phyloP scores from a whole-genome alignment of 805 yeast genomes.

The Blastobotrys attinorum region DNA sequence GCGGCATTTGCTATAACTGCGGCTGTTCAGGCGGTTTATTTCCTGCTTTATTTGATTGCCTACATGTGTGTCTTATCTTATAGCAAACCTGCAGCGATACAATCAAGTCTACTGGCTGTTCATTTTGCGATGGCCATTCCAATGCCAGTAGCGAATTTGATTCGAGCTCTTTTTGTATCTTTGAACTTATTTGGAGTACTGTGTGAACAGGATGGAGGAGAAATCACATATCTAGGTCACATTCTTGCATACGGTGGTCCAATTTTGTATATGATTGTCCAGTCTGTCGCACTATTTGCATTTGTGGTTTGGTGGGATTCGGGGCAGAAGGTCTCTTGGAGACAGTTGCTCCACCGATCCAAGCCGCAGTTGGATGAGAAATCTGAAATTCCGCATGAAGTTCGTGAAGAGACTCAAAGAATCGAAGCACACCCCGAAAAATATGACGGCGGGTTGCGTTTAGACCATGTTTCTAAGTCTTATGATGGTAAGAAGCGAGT shows the following conservation, averaged over 20 bases:
- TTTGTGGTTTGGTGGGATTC: constrained; percentile 29
- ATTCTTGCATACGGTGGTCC: constrained; percentile 30
- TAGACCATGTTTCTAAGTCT: constrained; percentile 24
- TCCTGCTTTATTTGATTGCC: constrained; percentile 27
- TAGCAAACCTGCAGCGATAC: constrained; percentile 23
- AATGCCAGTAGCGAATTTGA: constrained; percentile 25
- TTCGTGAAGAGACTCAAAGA: constrained; percentile 18
- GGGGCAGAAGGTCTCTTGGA: constrained; percentile 17
- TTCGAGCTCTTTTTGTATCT: constrained; percentile 25
- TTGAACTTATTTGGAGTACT: constrained; percentile 28
- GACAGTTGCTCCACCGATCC: neutral
- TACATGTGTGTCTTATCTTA: constrained; percentile 25
- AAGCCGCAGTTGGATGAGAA: constrained; percentile 7
- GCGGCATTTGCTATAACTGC: constrained; percentile 34
- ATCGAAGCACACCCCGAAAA: constrained; percentile 19
- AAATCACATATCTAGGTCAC: constrained; percentile 24
- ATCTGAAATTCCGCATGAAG: constrained; percentile 17
- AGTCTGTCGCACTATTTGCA: constrained; percentile 18
- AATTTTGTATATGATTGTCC: constrained; percentile 26
- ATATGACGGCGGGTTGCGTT: constrained; percentile 23
- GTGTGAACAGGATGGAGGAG: constrained; percentile 20
- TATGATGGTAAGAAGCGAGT: constrained; percentile 17
- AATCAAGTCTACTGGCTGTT: constrained; percentile 17
- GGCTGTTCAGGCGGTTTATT: constrained; percentile 26
- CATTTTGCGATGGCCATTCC: constrained; percentile 26